These are phyloP conservation scores for Echeveria elegans DNA, from an alignment of 164 flowering plant genomes.

Conservation along the genomic window DNA sequence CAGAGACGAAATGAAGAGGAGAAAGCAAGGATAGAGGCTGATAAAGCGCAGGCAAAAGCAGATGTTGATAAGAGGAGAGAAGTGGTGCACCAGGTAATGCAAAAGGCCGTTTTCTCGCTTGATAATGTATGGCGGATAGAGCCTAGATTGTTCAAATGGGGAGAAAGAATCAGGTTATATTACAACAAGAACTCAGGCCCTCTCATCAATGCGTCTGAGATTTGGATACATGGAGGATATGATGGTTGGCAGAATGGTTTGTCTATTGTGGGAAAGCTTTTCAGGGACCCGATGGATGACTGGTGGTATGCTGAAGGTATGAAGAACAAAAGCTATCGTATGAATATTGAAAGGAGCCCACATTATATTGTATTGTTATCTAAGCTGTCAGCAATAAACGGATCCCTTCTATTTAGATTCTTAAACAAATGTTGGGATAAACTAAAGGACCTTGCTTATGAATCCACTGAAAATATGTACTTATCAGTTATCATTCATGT, in stretches of 20 bases:
- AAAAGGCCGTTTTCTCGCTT: slow-evolving; percentile 44
- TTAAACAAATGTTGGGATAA: not conserved
- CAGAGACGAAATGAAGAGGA: slow-evolving; percentile 63
- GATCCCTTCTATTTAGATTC: not conserved
- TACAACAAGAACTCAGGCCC: slow-evolving; percentile 77
- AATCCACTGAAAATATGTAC: not conserved
- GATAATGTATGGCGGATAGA: slow-evolving; percentile 64
- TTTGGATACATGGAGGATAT: slow-evolving; percentile 94
- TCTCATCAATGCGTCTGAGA: slow-evolving; percentile 52
- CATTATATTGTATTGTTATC: not conserved
- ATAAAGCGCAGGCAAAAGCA: slow-evolving; percentile 63
- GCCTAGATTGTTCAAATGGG: slow-evolving; percentile 57
- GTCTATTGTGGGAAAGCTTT: slow-evolving; percentile 54
- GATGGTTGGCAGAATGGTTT: slow-evolving; percentile 73
- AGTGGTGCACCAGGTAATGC: slow-evolving; percentile 27
- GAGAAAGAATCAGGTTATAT: slow-evolving; percentile 56
- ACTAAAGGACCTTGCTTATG: not conserved
- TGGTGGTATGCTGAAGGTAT: slow-evolving; percentile 96
- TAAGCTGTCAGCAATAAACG: not conserved
- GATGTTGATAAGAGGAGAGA: slow-evolving; percentile 46
- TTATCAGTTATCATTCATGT: not conserved
- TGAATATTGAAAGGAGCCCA: not conserved
- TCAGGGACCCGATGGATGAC: slow-evolving; percentile 45
- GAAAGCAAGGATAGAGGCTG: slow-evolving; percentile 63
- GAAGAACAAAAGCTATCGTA: slow-evolving; percentile 7